These are phyloP conservation scores for Claviceps monticola DNA, from an alignment of 2,329 filamentous ascomycete species.

Conservation along the genomic window DNA sequence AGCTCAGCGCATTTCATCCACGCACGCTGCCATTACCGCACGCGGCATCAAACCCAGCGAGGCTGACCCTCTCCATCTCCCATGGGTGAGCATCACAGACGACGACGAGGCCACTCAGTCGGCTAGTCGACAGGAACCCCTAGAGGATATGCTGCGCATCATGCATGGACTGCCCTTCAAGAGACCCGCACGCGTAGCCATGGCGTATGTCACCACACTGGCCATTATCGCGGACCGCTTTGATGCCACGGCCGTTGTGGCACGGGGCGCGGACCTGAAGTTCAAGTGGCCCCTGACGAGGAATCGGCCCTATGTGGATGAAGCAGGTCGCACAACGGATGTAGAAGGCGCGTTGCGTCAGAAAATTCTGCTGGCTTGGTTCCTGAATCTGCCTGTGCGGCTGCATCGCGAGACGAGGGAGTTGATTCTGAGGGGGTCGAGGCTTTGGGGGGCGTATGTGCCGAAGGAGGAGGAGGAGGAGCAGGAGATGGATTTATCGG, in stretches of 20 bases:
- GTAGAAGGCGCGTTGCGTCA: slow-evolving; percentile 54
- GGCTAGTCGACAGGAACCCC: slow-evolving; percentile 44
- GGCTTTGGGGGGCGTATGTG: slow-evolving; percentile 36
- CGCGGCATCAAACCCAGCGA: slow-evolving; percentile 33
- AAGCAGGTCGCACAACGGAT: slow-evolving; percentile 25
- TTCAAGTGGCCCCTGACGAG: slow-evolving; percentile 41
- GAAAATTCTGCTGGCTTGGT: slow-evolving; percentile 52
- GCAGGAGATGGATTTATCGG: slow-evolving; percentile 10
- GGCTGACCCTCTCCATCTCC: slow-evolving; percentile 38
- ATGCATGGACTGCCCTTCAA: slow-evolving; percentile 42
- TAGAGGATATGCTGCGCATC: slow-evolving; percentile 53
- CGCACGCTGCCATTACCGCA: slow-evolving; percentile 35
- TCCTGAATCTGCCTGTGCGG: slow-evolving; percentile 47
- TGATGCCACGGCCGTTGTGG: slow-evolving; percentile 44
- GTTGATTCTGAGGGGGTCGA: slow-evolving; percentile 51
- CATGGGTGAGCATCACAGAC: slow-evolving; percentile 49
- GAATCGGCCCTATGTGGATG: slow-evolving; percentile 21
- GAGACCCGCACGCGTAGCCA: slow-evolving; percentile 26
- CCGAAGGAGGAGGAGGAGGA: slow-evolving; percentile 15
- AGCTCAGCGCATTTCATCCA: slow-evolving; percentile 37
- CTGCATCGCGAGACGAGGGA: slow-evolving; percentile 50
- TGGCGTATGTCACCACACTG: slow-evolving; percentile 52
- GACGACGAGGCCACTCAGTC: slow-evolving; percentile 53
- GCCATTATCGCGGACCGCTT: slow-evolving; percentile 62
- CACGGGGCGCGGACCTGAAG: slow-evolving; percentile 33